Base-by-base conservation (phyloP, 139 green algal species). In the Tetradesmus lagerheimii region DNA sequence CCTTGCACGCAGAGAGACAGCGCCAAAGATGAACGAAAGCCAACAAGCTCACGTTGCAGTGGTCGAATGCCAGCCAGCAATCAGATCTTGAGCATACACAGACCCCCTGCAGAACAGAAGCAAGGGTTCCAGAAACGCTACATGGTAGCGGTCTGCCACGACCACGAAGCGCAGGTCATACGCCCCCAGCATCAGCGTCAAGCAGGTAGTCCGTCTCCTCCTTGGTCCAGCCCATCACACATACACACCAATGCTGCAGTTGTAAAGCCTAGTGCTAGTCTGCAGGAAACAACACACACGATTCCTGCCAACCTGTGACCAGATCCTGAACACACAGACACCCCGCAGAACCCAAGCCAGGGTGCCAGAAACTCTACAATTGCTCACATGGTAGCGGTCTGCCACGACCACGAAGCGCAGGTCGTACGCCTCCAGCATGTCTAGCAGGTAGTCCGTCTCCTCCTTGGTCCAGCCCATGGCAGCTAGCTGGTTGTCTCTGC, bases 161-260 rank as follows among this genome's bases (percentile, higher is more conserved):
- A 97, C 93, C 29, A 95, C 62, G 80, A 97, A 99, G 41, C 97
- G 93, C 90, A 98, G 91, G 80, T 97, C 95, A 38, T 97, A 96
- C 37, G 79, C 89, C 78, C 96, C 92, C 83, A 94, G 96, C 35
- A 99, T 66, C n/a, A n/a, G n/a, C n/a, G 75, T 97, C 93, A 83
- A 98, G 86, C 67, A 99, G 90, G 87, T 98, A 98, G 89, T 99
- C 97, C 20, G 97, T 99, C 83, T 99, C 97, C 79, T 96, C 95
- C 25, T 93, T 90, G 62, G 37, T 94, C 97, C 97, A 98, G 57
- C 83, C 87, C 15, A 91, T 50, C 16, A 71, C 25, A 71, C 25
- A 71, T 31, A 71, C 57, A 71, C 57, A 9, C 23, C 18, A 31
- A 11, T 6, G 3, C 57, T 8, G 20, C 12, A 62, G 18, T 2